These are phyloP conservation scores for Phyllostachys edulis DNA, from an alignment of 176 grass and related monocot genomes.

Conservation along the genomic window DNA sequence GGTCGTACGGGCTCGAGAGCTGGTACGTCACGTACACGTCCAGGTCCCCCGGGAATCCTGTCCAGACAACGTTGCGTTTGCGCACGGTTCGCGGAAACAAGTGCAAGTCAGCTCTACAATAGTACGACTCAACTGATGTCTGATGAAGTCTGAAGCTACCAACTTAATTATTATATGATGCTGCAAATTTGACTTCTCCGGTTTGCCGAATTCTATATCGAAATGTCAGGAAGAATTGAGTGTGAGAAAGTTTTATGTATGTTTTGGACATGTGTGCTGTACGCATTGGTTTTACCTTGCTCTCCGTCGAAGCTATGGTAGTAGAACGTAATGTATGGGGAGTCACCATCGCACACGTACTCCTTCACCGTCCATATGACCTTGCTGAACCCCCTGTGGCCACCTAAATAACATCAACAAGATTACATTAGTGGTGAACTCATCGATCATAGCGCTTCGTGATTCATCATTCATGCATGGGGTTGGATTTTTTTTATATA, in stretches of 20 bases:
- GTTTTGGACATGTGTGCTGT: background rate
- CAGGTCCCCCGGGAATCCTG: constrained; percentile 81
- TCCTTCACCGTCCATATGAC: constrained; percentile 86
- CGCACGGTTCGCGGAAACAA: background rate
- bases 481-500: too few species aligned
- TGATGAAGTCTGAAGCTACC: too few species aligned
- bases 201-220: background rate
- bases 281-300: constrained; percentile 50
- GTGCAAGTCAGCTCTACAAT: too few species aligned
- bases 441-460: background rate
- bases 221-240: background rate
- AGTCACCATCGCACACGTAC: constrained; percentile 47
- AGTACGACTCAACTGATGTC: too few species aligned
- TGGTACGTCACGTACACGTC: constrained; percentile 89
- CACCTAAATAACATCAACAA: constrained; percentile 39
- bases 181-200: background rate
- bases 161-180: too few species aligned
- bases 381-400: constrained; percentile 76
- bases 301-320: constrained; percentile 92
- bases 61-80: background rate
- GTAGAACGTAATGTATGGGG: constrained; percentile 78
- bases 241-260: background rate
- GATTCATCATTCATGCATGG: background rate
- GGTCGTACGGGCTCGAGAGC: constrained; percentile 53
- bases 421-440: background rate